A percentile compares a stretch with the other conserved stretches of the same genome.
These are phyloP conservation scores for Boletus bicolor DNA, from an alignment of 768 basidiomycete genomes.

Conservation along the genomic window DNA sequence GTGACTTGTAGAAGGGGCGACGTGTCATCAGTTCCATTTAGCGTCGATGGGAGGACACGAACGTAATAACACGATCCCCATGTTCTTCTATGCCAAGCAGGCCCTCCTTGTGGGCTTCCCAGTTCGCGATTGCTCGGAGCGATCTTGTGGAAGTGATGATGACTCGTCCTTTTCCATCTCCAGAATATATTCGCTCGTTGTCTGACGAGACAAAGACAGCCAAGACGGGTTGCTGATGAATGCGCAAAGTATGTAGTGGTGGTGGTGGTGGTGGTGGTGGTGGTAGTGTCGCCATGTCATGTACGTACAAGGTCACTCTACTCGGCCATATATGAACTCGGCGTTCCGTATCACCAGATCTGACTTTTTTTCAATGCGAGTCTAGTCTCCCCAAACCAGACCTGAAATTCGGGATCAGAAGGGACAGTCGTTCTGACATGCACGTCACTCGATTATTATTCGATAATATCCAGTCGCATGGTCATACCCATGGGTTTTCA, in stretches of 20 bases:
- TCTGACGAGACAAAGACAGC: constrained; percentile 62
- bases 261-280: constrained; percentile 37
- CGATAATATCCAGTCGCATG: too few relatives aligned
- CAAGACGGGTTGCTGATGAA: constrained; percentile 63
- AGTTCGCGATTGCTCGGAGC: constrained; percentile 67
- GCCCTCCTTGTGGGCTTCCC: constrained; percentile 77
- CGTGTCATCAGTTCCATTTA: neutral
- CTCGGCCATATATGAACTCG: too few relatives aligned
- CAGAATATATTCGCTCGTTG: constrained; percentile 83
- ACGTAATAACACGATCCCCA: constrained; percentile 72
- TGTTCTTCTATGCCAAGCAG: constrained; percentile 80
- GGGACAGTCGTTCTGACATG: too few relatives aligned
- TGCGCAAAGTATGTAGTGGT: constrained; percentile 73
- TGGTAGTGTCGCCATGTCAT: neutral
- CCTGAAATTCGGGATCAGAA: too few relatives aligned
- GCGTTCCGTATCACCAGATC: too few relatives aligned
- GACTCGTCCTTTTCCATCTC: constrained; percentile 76
- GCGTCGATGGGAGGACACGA: constrained; percentile 30
- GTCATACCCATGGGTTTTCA: too few relatives aligned
- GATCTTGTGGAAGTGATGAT: constrained; percentile 72
- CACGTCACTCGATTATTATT: too few relatives aligned
- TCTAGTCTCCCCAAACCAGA: too few relatives aligned
- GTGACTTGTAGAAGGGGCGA: constrained; percentile 41
- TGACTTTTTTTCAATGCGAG: too few relatives aligned
- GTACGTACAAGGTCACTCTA: too few relatives aligned